Percentiles rank a stretch among this genome's conserved stretches.
These are phyloP conservation scores for Coccomyxa subellipsoidea DNA, from an alignment of 163 green algal genomes.

Conservation along the genomic window DNA sequence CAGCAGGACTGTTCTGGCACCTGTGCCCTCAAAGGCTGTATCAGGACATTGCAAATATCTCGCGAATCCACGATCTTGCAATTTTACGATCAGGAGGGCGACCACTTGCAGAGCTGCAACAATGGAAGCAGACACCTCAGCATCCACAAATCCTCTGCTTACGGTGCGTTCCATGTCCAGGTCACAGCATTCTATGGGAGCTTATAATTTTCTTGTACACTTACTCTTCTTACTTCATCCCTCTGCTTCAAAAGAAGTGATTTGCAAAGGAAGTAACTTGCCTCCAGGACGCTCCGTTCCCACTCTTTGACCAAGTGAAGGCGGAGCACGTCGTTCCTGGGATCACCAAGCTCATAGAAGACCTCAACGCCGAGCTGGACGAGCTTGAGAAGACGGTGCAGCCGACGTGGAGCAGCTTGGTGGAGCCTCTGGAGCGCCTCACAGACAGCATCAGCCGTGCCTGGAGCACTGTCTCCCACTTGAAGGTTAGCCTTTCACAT, in stretches of 20 bases:
- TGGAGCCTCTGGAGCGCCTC: conserved; percentile 86
- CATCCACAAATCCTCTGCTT: background rate
- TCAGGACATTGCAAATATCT: background rate
- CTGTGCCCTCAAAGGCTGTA: background rate
- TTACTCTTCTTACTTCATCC: too few species aligned
- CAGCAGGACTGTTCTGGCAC: background rate
- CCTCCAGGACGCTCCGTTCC: conserved; percentile 59
- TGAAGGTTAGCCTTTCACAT: conserved; percentile 67
- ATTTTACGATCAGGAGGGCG: background rate
- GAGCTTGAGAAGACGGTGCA: conserved; percentile 53
- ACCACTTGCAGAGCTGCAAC: background rate
- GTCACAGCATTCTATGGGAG: too few species aligned
- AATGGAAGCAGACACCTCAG: background rate
- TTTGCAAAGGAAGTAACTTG: background rate
- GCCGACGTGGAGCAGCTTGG: conserved; percentile 69
- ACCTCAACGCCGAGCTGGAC: conserved; percentile 68
- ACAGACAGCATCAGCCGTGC: conserved; percentile 73
- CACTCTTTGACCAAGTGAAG: conserved; percentile 78
- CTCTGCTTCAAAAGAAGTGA: too few species aligned
- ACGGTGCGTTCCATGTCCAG: background rate
- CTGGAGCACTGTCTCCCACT: conserved; percentile 90
- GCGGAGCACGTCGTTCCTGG: conserved; percentile 90
- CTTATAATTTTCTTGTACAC: too few species aligned
- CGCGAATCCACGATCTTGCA: background rate
- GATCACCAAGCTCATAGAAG: conserved; percentile 31